Conservation (phyloP, 306 rosid species). For the Carpinus fangiana region DNA sequence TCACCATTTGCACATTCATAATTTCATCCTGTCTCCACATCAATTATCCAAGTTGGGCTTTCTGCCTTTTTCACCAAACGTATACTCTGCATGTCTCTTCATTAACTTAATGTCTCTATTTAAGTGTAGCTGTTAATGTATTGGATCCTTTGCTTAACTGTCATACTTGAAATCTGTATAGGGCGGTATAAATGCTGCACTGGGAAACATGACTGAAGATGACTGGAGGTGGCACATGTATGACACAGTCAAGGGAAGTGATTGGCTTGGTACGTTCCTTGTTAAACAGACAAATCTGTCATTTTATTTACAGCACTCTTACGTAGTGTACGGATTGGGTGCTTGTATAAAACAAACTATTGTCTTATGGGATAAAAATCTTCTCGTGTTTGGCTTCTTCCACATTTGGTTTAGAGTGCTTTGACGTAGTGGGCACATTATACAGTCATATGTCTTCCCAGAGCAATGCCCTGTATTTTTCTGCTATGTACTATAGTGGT, state of each 20-base stretch:
- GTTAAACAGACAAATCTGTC: neutral
- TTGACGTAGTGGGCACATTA: neutral
- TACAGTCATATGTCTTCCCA: neutral
- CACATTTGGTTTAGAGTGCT: neutral
- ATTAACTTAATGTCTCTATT: constrained; percentile 4
- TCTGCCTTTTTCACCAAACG: constrained; percentile 8
- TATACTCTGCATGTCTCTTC: constrained; percentile 12
- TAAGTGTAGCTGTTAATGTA: neutral
- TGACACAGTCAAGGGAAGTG: constrained; percentile 95
- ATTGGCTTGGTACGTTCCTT: constrained; percentile 68
- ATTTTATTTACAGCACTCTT: neutral
- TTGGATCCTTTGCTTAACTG: constrained; percentile 12
- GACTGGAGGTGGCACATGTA: constrained; percentile 99
- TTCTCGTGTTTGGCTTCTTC: neutral
- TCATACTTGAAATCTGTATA: constrained; percentile 28
- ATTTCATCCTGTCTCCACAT: neutral
- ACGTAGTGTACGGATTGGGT: neutral
- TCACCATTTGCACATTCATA: neutral
- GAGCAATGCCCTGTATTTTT: neutral
- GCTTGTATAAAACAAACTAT: neutral
- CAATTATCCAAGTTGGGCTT: neutral
- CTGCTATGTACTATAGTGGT: neutral
- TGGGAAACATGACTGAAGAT: constrained; percentile 88
- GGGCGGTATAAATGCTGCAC: constrained; percentile 97
- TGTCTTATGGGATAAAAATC: neutral